phyloP scores from a whole-genome alignment of 1,284 basidiomycete genomes.

The Naganishia sp. region DNA sequence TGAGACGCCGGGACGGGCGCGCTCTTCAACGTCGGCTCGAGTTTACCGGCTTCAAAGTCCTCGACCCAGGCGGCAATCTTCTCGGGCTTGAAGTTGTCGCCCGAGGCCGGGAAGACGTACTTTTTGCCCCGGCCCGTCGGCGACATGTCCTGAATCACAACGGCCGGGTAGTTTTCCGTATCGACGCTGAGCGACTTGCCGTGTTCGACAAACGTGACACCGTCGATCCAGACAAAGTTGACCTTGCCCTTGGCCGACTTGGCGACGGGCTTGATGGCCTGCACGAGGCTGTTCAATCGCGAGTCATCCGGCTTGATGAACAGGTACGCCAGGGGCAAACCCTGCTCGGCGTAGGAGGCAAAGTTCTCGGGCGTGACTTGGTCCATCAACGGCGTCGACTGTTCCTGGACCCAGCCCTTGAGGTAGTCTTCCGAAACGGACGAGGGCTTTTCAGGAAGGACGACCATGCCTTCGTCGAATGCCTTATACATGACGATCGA shows the following conservation, averaged over 20 bases:
- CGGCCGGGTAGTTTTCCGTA: slow-evolving; percentile 80
- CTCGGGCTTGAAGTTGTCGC: slow-evolving; percentile 50
- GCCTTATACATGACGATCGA: slow-evolving; percentile 87
- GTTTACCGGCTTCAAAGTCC: slow-evolving; percentile 69
- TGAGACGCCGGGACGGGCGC: slow-evolving; percentile 81
- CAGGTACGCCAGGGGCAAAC: slow-evolving; percentile 89
- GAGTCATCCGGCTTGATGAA: slow-evolving; percentile 78
- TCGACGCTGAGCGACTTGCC: slow-evolving; percentile 90
- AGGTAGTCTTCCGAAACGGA: slow-evolving; percentile 66
- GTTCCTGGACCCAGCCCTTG: slow-evolving; percentile 74
- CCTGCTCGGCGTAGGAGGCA: slow-evolving; percentile 74
- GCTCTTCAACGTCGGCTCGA: slow-evolving; percentile 86
- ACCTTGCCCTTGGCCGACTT: slow-evolving; percentile 78
- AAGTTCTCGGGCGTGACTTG: slow-evolving; percentile 97
- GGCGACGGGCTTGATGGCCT: slow-evolving; percentile 73
- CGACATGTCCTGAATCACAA: slow-evolving; percentile 89
- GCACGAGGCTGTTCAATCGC: slow-evolving; percentile 62
- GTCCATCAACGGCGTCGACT: slow-evolving; percentile 85
- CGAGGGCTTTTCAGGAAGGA: slow-evolving; percentile 56
- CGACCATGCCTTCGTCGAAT: slow-evolving; percentile 82
- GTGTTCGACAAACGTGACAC: slow-evolving; percentile 90
- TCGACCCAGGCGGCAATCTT: slow-evolving; percentile 65
- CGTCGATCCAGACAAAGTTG: slow-evolving; percentile 99
- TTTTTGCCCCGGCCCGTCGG: slow-evolving; percentile 82
- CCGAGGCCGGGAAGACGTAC: slow-evolving; percentile 68